Evolutionary conservation across 2,329 filamentous ascomycete genomes (phyloP).

Genomic region (Chaetoscypha palmicola): DNA sequence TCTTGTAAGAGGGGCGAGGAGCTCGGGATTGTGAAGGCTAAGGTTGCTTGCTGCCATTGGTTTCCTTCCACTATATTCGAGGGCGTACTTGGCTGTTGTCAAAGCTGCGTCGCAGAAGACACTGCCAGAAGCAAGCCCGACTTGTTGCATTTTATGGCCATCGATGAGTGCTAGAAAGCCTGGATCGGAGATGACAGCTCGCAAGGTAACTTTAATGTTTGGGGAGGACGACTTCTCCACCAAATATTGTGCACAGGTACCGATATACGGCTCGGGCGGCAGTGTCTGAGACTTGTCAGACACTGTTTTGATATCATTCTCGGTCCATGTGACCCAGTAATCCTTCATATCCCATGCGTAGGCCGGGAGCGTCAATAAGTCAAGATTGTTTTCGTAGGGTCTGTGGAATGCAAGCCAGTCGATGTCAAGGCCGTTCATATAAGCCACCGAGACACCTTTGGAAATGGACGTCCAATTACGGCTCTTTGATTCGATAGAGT

Average conservation of each 20-base stretch:
- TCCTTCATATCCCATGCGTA: conserved; percentile 57
- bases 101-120: neutral
- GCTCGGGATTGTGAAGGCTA: neutral
- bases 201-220: neutral
- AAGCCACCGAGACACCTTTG: conserved; percentile 52
- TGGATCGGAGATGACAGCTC: neutral
- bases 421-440: conserved; percentile 57
- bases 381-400: conserved; percentile 45
- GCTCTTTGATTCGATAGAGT: conserved; percentile 47
- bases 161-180: neutral
- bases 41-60: neutral
- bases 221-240: neutral
- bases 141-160: neutral
- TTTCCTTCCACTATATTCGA: neutral
- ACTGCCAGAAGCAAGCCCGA: neutral
- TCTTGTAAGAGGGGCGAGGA: neutral
- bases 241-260: neutral
- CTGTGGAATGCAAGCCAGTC: conserved; percentile 53
- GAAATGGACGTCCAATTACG: conserved; percentile 51
- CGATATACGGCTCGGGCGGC: neutral
- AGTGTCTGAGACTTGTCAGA: neutral
- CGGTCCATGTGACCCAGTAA: conserved; percentile 36
- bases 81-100: neutral
- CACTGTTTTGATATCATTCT: neutral
- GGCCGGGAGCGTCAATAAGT: conserved; percentile 49